These are phyloP conservation scores for Chernovozyma aurita DNA, from an alignment of 1,139 yeast species.

Conservation along the genomic window DNA sequence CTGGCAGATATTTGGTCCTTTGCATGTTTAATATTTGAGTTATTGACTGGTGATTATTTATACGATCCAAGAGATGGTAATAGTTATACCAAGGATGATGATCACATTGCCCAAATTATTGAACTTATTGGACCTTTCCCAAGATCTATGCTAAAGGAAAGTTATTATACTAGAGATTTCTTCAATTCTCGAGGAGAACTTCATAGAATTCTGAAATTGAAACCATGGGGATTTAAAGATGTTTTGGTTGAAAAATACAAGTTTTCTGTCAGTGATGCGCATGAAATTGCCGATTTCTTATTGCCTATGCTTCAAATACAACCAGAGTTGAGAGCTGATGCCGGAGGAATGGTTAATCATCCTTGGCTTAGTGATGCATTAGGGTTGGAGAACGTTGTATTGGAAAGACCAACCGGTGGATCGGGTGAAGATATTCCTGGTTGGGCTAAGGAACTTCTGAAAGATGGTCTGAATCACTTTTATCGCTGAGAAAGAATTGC, in stretches of 20 bases:
- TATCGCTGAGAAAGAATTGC: not conserved
- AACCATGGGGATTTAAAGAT: slow-evolving; percentile 47
- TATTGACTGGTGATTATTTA: slow-evolving; percentile 45
- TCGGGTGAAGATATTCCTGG: slow-evolving; percentile 74
- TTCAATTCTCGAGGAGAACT: slow-evolving; percentile 50
- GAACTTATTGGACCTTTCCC: slow-evolving; percentile 45
- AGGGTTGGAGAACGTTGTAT: slow-evolving; percentile 52
- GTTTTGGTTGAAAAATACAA: slow-evolving; percentile 57
- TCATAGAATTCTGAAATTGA: slow-evolving; percentile 51
- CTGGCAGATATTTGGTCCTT: slow-evolving; percentile 47
- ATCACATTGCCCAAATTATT: slow-evolving; percentile 46
- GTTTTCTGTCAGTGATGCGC: slow-evolving; percentile 50
- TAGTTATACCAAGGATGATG: slow-evolving; percentile 45
- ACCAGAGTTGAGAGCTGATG: slow-evolving; percentile 72
- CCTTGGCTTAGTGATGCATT: slow-evolving; percentile 69
- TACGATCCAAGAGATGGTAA: slow-evolving; percentile 48
- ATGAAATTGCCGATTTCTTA: slow-evolving; percentile 57
- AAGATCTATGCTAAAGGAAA: slow-evolving; percentile 38
- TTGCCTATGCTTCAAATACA: slow-evolving; percentile 68
- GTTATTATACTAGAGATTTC: slow-evolving; percentile 40
- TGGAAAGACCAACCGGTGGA: slow-evolving; percentile 58
- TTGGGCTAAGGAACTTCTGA: slow-evolving; percentile 47
- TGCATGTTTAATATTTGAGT: slow-evolving; percentile 43
- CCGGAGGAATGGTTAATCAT: slow-evolving; percentile 76
- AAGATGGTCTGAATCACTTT: slow-evolving; percentile 8